phyloP scores from a whole-genome alignment of 2,329 filamentous ascomycete genomes.

The Sporothrix euskadiensis region DNA sequence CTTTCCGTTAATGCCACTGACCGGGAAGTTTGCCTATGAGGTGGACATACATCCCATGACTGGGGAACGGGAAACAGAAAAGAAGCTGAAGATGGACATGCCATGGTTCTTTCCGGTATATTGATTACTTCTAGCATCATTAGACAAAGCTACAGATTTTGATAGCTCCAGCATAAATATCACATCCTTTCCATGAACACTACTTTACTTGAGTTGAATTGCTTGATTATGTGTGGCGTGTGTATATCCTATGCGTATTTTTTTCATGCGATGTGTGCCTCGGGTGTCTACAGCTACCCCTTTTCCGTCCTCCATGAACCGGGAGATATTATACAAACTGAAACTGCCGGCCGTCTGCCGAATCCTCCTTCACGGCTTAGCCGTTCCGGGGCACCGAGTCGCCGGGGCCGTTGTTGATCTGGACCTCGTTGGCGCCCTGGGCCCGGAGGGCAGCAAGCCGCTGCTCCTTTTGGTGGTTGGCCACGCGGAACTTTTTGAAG shows the following conservation, averaged over 20 bases:
- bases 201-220: neutral
- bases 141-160: neutral
- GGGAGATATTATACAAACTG: neutral
- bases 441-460: constrained; percentile 73
- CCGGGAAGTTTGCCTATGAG: neutral
- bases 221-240: neutral
- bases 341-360: neutral
- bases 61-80: neutral
- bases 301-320: neutral
- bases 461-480: constrained; percentile 82
- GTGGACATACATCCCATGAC: neutral
- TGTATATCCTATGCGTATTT: constrained; percentile 11
- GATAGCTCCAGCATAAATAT: neutral
- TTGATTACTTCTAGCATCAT: neutral
- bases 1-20: neutral
- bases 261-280: neutral
- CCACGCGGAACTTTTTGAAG: constrained; percentile 94
- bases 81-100: neutral
- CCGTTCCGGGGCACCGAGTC: constrained; percentile 24
- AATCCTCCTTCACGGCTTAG: neutral
- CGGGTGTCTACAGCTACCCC: neutral
- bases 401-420: constrained; percentile 34
- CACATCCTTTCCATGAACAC: neutral
- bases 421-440: constrained; percentile 68
- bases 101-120: neutral